Percentiles rank a stretch among this genome's conserved stretches.
These are phyloP conservation scores for Endogone sp. DNA, from an alignment of 192 early-diverging fungal genomes.

Conservation along the genomic window DNA sequence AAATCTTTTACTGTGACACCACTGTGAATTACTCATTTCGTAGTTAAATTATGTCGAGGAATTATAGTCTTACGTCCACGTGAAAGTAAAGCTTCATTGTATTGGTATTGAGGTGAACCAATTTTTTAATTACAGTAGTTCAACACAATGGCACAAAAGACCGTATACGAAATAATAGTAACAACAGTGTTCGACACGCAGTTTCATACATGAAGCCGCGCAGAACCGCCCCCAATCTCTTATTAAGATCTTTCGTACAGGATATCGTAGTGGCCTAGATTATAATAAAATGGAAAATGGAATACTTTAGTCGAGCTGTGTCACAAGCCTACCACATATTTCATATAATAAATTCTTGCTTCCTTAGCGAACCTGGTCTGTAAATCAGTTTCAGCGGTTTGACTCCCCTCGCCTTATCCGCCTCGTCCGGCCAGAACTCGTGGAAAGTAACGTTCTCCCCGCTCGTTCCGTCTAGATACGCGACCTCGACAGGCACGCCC, in stretches of 20 bases:
- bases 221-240: too few relatives aligned
- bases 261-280: constrained; percentile 67
- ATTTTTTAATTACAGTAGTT: too few relatives aligned
- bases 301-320: not conserved
- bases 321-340: not conserved
- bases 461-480: constrained; percentile 60
- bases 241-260: constrained; percentile 51
- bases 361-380: constrained; percentile 35
- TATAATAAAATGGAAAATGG: not conserved
- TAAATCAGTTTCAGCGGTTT: constrained; percentile 43
- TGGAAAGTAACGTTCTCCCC: constrained; percentile 63
- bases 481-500: constrained; percentile 59
- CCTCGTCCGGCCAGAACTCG: constrained; percentile 64
- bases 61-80: too few relatives aligned
- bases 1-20: too few relatives aligned
- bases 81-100: too few relatives aligned
- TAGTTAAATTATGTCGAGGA: too few relatives aligned
- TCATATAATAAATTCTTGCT: not conserved
- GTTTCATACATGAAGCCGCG: too few relatives aligned
- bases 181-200: too few relatives aligned
- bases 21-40: too few relatives aligned
- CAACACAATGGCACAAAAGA: too few relatives aligned
- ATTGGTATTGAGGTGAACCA: too few relatives aligned
- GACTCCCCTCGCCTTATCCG: constrained; percentile 8
- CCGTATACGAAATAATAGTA: too few relatives aligned